Evolutionary conservation across 495 filamentous ascomycete species (phyloP).

Genomic region (Tuber microsphaerosporum): DNA sequence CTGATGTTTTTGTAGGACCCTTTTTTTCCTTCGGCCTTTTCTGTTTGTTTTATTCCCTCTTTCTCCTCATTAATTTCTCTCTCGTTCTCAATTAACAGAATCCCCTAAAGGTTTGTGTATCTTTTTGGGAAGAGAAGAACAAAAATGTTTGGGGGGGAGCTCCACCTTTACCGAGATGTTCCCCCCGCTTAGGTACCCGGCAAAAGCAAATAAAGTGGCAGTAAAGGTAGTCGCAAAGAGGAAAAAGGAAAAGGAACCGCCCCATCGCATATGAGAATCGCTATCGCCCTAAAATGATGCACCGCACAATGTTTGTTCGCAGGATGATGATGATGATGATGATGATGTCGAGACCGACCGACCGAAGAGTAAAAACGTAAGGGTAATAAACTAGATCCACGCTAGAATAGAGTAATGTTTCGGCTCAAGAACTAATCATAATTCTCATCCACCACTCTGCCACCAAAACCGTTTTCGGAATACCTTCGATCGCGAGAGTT

Average conservation of each 20-base stretch:
- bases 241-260: conserved; percentile 8
- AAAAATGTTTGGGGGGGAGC: conserved; percentile 1
- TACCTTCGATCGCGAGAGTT: conserved; percentile 9
- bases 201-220: conserved; percentile 2
- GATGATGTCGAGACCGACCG: too few relatives aligned
- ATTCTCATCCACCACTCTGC: conserved; percentile 37
- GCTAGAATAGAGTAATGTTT: conserved; percentile 4
- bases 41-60: background rate
- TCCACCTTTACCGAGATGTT: conserved; percentile 3
- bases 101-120: conserved; percentile 1
- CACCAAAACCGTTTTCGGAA: conserved; percentile 23
- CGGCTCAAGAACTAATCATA: conserved; percentile 4
- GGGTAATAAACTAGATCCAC: conserved; percentile 11
- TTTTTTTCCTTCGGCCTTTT: conserved; percentile 5
- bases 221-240: background rate
- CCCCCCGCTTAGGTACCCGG: background rate
- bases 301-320: background rate
- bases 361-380: background rate
- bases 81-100: conserved; percentile 6
- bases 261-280: conserved; percentile 4
- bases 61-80: background rate
- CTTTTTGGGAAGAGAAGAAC: conserved; percentile 4
- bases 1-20: background rate
- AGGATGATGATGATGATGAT: conserved; percentile 10
- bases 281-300: conserved; percentile 8